phyloP scores from a whole-genome alignment of 2,329 filamentous ascomycete species.

The Podosphaera fusca region DNA sequence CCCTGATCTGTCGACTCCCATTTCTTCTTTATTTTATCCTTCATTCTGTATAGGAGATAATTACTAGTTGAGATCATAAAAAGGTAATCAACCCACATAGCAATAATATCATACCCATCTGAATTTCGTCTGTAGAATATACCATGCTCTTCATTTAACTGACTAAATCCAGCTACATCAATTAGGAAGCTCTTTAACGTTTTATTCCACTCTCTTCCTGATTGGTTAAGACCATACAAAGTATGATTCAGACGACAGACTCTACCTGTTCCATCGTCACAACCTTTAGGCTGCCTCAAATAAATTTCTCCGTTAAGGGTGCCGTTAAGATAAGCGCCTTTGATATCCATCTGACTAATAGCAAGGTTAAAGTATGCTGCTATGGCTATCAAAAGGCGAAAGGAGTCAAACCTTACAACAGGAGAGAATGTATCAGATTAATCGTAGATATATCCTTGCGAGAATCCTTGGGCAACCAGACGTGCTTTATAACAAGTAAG shows the following conservation, averaged over 20 bases:
- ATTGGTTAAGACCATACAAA: neutral
- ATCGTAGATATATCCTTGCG: constrained; percentile 2
- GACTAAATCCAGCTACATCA: neutral
- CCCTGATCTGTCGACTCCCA: neutral
- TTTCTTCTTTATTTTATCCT: neutral
- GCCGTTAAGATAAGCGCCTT: neutral
- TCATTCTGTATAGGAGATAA: too few relatives aligned
- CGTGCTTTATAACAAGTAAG: constrained; percentile 9
- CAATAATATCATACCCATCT: neutral
- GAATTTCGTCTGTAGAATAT: neutral
- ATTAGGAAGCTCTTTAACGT: neutral
- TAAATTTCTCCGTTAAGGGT: neutral
- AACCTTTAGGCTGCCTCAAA: neutral
- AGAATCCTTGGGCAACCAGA: constrained; percentile 8
- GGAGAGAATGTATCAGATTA: neutral
- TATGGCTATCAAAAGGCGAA: neutral
- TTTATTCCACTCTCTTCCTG: neutral
- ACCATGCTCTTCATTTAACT: neutral
- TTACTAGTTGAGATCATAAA: neutral
- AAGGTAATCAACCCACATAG: neutral
- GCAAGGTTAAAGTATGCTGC: neutral
- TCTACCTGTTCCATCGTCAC: neutral
- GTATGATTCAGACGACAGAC: neutral
- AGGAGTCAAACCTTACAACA: neutral
- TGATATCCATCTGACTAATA: neutral